A percentile compares a stretch with the other conserved stretches of the same genome.
Evolutionary conservation across 805 yeast species (phyloP).

Genomic region (Sugiyamaella floridensis): DNA sequence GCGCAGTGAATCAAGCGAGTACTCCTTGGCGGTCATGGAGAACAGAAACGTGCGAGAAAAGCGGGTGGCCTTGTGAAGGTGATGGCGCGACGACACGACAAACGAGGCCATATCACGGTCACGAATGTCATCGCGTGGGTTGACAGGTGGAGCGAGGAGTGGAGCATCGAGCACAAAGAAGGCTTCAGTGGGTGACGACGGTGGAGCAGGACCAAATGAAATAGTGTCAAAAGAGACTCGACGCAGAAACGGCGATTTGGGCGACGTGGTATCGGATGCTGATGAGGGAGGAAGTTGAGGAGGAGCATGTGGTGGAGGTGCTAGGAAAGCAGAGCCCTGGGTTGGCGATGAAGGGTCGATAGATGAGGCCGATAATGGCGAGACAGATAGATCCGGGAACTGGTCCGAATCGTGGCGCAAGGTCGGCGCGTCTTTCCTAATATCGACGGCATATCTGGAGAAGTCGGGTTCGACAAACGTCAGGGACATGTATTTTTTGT

Average conservation of each 20-base stretch:
- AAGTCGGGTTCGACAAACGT: slow-evolving; percentile 19
- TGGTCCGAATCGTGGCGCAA: neutral
- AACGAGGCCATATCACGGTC: slow-evolving; percentile 13
- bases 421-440: neutral
- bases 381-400: slow-evolving; percentile 1
- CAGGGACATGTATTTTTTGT: slow-evolving; percentile 11
- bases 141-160: neutral
- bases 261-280: neutral
- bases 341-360: neutral
- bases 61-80: slow-evolving; percentile 3
- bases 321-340: neutral
- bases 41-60: slow-evolving; percentile 18
- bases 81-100: slow-evolving; percentile 18
- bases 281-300: no score
- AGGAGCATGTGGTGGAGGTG: no score
- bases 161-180: slow-evolving; percentile 1
- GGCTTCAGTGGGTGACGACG: slow-evolving; percentile 1
- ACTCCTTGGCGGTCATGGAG: slow-evolving; percentile 13
- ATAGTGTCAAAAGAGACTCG: slow-evolving; percentile 21
- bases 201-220: slow-evolving; percentile 1
- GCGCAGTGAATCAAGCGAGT: slow-evolving; percentile 13
- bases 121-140: slow-evolving; percentile 4
- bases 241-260: slow-evolving; percentile 6
- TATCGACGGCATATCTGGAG: slow-evolving; percentile 8
- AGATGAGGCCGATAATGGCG: slow-evolving; percentile 1